Evolutionary conservation across 2,329 filamentous ascomycete species (phyloP), one percentile per base, ranked within the genome.

Genomic region (Alternaria incomplexa): DNA sequence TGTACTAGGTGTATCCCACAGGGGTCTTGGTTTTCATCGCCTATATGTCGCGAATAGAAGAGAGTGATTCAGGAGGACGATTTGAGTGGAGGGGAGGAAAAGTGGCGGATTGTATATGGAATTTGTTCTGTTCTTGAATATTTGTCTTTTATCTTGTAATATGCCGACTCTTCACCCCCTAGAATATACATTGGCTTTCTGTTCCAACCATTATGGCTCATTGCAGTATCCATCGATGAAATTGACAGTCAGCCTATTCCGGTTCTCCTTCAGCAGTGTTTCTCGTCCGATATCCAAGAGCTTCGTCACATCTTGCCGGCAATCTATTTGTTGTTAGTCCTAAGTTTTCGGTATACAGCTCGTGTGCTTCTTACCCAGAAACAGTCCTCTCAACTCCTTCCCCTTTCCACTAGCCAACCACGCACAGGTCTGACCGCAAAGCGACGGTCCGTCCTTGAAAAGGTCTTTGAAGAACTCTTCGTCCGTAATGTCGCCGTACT

Each of bases 351-450:
- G 6, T 4, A 1, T 6, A 3, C 17, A 10, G 11, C 7, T 0
- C 36, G 17, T 9, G 4, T 2, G 20, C 10, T 12, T 23, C 64
- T 55, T 65, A 74, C 73, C 74, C 10, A 77, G 43, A 48, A 71
- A 76, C 1, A 74, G 36, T 0, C 75, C 75, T 45, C 74, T 59
- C 17, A 77, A 48, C 22, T 74, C 75, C 54, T 71, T 72, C 3
- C 75, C 75, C 46, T 70, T 64, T 5, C 75, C 74, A 1, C 71
- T 64, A 8, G 74, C 73, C 1, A 77, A 50, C 61, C 65, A 77
- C 3, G 73, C 75, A 46, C 73, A 77, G 0, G 72, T 76, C 57
- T 77, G 75, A 11, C 74, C 75, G 52, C 74, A 77, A 10, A 77
- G 60, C 7, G 62, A 57, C 11, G 73, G 71, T 5, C 53, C 50